Conservation (phyloP, 306 rosid species). For the Quillaja saponaria region DNA sequence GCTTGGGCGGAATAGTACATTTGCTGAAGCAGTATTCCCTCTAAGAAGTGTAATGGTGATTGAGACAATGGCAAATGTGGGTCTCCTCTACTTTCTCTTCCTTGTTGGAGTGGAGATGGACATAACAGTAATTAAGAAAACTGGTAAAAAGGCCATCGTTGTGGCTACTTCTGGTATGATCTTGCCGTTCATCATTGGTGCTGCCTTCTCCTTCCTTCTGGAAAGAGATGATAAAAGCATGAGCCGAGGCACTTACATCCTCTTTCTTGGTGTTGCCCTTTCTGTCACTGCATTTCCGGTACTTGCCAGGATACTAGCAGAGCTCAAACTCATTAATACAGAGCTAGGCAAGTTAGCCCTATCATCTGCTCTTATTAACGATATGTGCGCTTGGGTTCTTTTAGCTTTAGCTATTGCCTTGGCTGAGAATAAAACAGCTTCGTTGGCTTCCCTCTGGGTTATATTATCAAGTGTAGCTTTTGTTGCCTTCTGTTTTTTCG, state of each 20-base stretch:
- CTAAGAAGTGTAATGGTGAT: constrained; percentile 81
- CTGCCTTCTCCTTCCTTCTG: constrained; percentile 46
- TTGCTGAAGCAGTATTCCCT: constrained; percentile 62
- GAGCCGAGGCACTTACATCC: constrained; percentile 52
- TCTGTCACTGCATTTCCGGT: constrained; percentile 86
- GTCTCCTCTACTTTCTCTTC: constrained; percentile 81
- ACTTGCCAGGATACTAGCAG: constrained; percentile 72
- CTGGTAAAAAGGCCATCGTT: constrained; percentile 57
- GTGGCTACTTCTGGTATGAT: constrained; percentile 69
- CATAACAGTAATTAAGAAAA: constrained; percentile 46
- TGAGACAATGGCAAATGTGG: constrained; percentile 88
- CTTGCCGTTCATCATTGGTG: constrained; percentile 63
- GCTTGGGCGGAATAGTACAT: constrained; percentile 47
- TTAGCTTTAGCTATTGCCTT: constrained; percentile 79
- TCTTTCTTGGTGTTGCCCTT: constrained; percentile 86
- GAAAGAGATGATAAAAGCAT: neutral
- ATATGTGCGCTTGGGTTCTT: constrained; percentile 84
- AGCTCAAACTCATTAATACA: constrained; percentile 79
- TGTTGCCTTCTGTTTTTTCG: constrained; percentile 50
- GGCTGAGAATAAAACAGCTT: constrained; percentile 46
- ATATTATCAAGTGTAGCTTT: constrained; percentile 62
- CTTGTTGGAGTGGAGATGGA: constrained; percentile 87
- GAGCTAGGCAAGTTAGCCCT: constrained; percentile 76
- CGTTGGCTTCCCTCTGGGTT: constrained; percentile 79
- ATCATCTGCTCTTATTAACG: constrained; percentile 75